Percentiles rank a stretch among this genome's conserved stretches.
Evolutionary conservation across 192 early-diverging fungal species (phyloP).

Genomic region (Cladochytrium replicatum): DNA sequence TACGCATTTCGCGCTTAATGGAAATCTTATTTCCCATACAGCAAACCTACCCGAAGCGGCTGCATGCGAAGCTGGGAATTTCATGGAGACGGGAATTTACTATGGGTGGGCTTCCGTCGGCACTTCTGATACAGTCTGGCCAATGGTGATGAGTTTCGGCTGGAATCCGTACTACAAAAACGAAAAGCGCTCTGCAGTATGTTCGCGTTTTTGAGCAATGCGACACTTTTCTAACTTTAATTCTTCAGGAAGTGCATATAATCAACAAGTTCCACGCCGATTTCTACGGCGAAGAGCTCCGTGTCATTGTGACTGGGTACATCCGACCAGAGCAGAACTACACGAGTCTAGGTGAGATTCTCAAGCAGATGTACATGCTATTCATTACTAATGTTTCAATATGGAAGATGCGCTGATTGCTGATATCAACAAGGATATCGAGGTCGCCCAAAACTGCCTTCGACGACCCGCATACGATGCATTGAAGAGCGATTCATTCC

Average conservation of each 20-base stretch:
- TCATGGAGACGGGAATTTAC: conserved; percentile 81
- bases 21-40: conserved; percentile 22
- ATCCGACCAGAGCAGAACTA: conserved; percentile 89
- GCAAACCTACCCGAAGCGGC: conserved; percentile 82
- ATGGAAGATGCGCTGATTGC: conserved; percentile 49
- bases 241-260: conserved; percentile 81
- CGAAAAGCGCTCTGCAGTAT: conserved; percentile 82
- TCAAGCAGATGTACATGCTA: background rate
- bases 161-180: conserved; percentile 99
- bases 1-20: conserved; percentile 1
- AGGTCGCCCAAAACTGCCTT: conserved; percentile 61
- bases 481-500: conserved; percentile 21
- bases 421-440: conserved; percentile 89
- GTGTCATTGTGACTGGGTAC: conserved; percentile 77
- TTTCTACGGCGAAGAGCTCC: conserved; percentile 82
- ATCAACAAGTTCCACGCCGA: conserved; percentile 77
- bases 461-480: conserved; percentile 43
- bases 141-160: conserved; percentile 99
- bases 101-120: conserved; percentile 87
- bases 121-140: conserved; percentile 45
- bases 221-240: background rate
- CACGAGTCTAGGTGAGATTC: conserved; percentile 64
- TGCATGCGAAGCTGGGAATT: conserved; percentile 50
- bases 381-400: background rate
- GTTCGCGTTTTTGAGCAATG: conserved; percentile 9